A percentile compares a stretch with the other conserved stretches of the same genome.
These are phyloP conservation scores for Zymoseptoria passerinii DNA, from an alignment of 2,329 filamentous ascomycete species.

Conservation along the genomic window DNA sequence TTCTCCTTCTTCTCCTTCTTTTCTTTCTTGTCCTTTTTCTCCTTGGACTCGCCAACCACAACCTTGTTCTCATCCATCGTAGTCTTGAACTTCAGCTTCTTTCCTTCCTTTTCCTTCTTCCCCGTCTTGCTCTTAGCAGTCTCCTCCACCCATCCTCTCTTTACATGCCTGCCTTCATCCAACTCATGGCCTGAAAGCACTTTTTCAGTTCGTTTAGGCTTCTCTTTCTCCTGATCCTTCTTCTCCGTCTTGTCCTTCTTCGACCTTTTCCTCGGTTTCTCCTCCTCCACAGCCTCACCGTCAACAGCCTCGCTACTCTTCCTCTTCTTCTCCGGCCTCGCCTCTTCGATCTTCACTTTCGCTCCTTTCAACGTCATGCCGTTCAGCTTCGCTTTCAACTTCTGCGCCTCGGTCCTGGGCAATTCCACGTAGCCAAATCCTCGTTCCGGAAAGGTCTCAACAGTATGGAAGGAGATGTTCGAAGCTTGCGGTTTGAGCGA, in stretches of 20 bases:
- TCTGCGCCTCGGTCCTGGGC: conserved; percentile 74
- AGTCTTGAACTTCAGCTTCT: conserved; percentile 80
- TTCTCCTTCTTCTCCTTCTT: conserved; percentile 50
- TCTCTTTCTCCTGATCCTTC: conserved; percentile 48
- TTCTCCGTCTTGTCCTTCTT: conserved; percentile 48
- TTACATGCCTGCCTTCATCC: conserved; percentile 66
- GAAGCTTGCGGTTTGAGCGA: conserved; percentile 58
- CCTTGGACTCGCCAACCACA: conserved; percentile 60
- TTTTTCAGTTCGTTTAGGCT: conserved; percentile 35
- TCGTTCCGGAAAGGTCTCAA: conserved; percentile 83
- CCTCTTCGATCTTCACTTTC: conserved; percentile 79
- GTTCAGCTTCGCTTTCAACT: conserved; percentile 82
- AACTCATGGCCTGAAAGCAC: conserved; percentile 63
- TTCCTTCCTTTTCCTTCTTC: conserved; percentile 53
- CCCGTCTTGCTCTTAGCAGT: conserved; percentile 30
- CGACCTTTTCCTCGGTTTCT: conserved; percentile 38
- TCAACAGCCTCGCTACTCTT: conserved; percentile 28
- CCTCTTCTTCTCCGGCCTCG: conserved; percentile 54
- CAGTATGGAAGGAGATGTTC: conserved; percentile 77
- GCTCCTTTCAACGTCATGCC: conserved; percentile 74
- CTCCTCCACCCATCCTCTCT: conserved; percentile 75
- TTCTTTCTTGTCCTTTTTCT: conserved; percentile 54
- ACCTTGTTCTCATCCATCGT: conserved; percentile 50
- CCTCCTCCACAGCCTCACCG: conserved; percentile 26
- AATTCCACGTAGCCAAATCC: conserved; percentile 86